Conservation (phyloP, 441 rosid genomes). For the Isatis lusitanica region DNA sequence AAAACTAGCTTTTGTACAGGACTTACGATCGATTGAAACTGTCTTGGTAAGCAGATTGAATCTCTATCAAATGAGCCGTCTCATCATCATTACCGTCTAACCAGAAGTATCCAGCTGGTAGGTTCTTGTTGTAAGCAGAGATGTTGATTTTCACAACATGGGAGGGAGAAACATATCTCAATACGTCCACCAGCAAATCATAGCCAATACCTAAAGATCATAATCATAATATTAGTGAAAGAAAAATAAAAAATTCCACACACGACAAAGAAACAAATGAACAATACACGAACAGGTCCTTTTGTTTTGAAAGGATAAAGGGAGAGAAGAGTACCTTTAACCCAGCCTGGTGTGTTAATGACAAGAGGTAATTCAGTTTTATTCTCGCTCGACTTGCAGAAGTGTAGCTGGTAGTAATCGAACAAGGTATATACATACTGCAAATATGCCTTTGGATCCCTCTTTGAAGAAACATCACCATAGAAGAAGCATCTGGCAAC, state of each 20-base stretch:
- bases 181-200: conserved; percentile 72
- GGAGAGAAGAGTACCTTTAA: conserved; percentile 60
- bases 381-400: conserved; percentile 42
- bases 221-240: conserved; percentile 6
- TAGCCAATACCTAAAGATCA: conserved; percentile 72
- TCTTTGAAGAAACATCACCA: conserved; percentile 86
- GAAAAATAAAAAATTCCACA: background rate
- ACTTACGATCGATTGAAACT: conserved; percentile 74
- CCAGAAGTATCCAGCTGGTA: conserved; percentile 88
- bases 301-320: background rate
- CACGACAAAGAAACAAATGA: conserved; percentile 3
- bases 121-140: conserved; percentile 62
- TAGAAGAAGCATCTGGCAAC: conserved; percentile 70
- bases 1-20: conserved; percentile 11
- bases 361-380: conserved; percentile 67
- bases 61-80: conserved; percentile 61
- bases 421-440: conserved; percentile 54
- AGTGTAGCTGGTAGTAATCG: conserved; percentile 59
- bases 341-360: conserved; percentile 96
- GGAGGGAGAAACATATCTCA: conserved; percentile 69
- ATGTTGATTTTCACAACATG: conserved; percentile 87
- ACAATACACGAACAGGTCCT: background rate
- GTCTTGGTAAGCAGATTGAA: conserved; percentile 62
- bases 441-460: conserved; percentile 79
- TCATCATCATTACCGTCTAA: conserved; percentile 42